Base-by-base conservation (phyloP, 129 eudicot species). In the Flaveria bidentis region DNA sequence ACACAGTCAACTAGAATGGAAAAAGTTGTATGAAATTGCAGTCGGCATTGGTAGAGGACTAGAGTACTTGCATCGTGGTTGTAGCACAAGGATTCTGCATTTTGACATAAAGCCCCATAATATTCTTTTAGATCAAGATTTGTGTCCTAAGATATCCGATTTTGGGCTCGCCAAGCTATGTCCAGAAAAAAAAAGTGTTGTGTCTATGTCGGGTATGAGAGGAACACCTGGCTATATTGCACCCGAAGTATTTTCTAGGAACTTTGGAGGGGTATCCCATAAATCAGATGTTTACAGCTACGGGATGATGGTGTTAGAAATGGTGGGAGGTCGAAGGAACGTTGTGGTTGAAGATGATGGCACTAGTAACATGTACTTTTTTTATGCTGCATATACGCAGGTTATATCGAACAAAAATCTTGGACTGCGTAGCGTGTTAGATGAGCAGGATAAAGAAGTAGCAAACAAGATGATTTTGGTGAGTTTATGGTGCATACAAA, bases 41-140 rank as follows among this genome's bases (percentile, higher is more conserved):
- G 23, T 58, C 1, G 82, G 82, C 62, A 57, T 78, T 57, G 82
- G 63, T 17, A 50, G 82, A 78, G 82, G 82, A 47, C 69, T 78
- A 56, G 82, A 78, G 64, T 78, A 78, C 76, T 45, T 78, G 82
- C 82, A 78, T 70, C 82, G 76, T 4, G 82, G 82, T 18, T 78
- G 82, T 22, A 78, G 17, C 49, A 78, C 82, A 0, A 75, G 73
- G 28, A 78, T 78, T n/a, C 50, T 78, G 23, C 82, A 78, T 78
- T 78, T 78, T 46, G 82, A 78, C 62, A 78, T 78, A 26, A 78
- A 78, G 53, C 82, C 82, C 3, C 82, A 78, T 60, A 78, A 78
- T 50, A 78, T 78, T 17, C 82, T 78, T 4, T 36, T 78, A 58
- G 76, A 70, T 46, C 44, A 70, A 78, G 82, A 78, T 70, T 33